phyloP scores from a whole-genome alignment of 768 basidiomycete species.

The Termitomyces sp. region DNA sequence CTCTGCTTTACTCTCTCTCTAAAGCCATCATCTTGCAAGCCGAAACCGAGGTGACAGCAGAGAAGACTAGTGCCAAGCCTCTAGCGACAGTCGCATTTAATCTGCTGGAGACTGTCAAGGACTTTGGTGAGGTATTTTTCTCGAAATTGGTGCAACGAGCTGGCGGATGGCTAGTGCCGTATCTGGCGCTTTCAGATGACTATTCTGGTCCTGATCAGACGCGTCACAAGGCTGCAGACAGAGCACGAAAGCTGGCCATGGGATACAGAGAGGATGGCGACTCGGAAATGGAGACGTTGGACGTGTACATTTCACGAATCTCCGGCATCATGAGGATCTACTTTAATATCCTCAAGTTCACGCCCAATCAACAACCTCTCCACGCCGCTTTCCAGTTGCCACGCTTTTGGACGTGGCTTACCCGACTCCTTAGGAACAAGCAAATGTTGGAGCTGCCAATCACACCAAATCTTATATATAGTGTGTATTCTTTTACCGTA shows the following conservation, averaged over 20 bases:
- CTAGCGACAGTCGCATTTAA: conserved; percentile 72
- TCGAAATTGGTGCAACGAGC: conserved; percentile 81
- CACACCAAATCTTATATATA: conserved; percentile 62
- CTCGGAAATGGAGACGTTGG: conserved; percentile 44
- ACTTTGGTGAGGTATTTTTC: conserved; percentile 74
- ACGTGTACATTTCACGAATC: conserved; percentile 63
- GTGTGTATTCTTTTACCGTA: conserved; percentile 32
- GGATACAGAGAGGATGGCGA: conserved; percentile 45
- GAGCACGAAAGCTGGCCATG: conserved; percentile 42
- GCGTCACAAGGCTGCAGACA: conserved; percentile 36
- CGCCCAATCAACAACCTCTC: conserved; percentile 34
- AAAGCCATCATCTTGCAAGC: conserved; percentile 89
- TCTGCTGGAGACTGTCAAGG: conserved; percentile 51
- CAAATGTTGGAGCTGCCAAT: conserved; percentile 50
- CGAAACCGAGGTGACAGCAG: conserved; percentile 88
- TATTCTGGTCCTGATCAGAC: conserved; percentile 35
- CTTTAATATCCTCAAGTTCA: conserved; percentile 59
- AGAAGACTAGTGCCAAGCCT: conserved; percentile 78
- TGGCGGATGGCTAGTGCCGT: conserved; percentile 84
- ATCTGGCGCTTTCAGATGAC: conserved; percentile 47
- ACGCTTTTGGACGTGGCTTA: conserved; percentile 69
- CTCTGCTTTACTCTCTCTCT: conserved; percentile 80
- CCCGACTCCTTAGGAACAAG: conserved; percentile 50
- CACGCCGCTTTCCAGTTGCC: conserved; percentile 54
- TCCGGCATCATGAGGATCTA: conserved; percentile 84